Conservation (phyloP, 768 basidiomycete species). For the Russula brevipes region DNA sequence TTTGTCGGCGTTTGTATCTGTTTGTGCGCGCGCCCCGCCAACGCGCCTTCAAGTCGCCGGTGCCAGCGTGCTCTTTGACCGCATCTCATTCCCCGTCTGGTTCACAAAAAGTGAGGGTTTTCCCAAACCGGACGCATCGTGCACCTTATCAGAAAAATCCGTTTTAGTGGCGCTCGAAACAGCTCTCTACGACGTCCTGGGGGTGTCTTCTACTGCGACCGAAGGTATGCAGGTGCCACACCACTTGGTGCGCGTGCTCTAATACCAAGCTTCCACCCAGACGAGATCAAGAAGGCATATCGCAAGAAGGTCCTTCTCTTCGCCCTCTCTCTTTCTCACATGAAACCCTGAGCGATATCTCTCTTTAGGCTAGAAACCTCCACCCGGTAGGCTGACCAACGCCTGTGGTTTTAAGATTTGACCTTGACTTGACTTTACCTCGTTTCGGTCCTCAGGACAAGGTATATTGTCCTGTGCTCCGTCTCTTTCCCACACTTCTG, state of each 20-base stretch:
- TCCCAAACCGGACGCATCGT: not conserved
- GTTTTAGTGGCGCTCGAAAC: conserved; percentile 64
- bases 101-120: conserved; percentile 5
- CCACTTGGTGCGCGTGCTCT: conserved; percentile 16
- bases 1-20: conserved; percentile 6
- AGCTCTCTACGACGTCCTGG: conserved; percentile 83
- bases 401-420: conserved; percentile 10
- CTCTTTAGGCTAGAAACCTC: conserved; percentile 70
- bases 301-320: conserved; percentile 68
- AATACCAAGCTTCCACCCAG: conserved; percentile 35
- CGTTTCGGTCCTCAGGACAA: conserved; percentile 51
- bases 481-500: not conserved
- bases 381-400: conserved; percentile 60
- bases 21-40: conserved; percentile 7
- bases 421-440: conserved; percentile 15
- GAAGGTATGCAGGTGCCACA: conserved; percentile 49
- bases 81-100: not conserved
- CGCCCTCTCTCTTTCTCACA: conserved; percentile 22
- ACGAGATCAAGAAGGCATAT: conserved; percentile 92
- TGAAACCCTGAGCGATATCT: conserved; percentile 24
- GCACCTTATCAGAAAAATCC: not conserved
- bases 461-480: conserved; percentile 32
- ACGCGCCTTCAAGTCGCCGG: not conserved
- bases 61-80: conserved; percentile 3
- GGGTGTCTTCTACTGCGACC: conserved; percentile 60